These are phyloP conservation scores for Omphalea diandra DNA, from an alignment of 441 rosid genomes.

Conservation along the genomic window DNA sequence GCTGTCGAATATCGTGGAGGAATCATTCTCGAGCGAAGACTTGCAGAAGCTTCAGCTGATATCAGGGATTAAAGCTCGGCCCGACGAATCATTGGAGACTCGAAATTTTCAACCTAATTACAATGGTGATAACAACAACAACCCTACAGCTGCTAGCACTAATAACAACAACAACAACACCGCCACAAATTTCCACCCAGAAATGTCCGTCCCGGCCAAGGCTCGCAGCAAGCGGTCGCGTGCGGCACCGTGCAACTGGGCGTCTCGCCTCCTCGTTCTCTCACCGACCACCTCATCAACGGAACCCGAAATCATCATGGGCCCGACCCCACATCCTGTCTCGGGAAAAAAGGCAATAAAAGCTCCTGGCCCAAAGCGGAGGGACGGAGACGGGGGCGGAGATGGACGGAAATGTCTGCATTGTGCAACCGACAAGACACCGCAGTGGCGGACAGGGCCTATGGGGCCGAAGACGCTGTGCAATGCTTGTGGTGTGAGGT, in stretches of 20 bases:
- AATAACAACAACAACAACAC: conserved; percentile 15
- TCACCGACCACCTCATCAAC: conserved; percentile 37
- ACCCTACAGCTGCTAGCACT: neutral
- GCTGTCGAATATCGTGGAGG: conserved; percentile 93
- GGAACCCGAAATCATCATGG: conserved; percentile 31
- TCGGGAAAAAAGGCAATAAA: conserved; percentile 32
- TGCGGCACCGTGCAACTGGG: conserved; percentile 76
- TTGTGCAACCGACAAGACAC: conserved; percentile 90
- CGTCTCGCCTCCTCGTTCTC: conserved; percentile 67
- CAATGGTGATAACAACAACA: conserved; percentile 8
- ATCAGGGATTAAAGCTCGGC: conserved; percentile 58
- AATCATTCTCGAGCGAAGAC: conserved; percentile 91
- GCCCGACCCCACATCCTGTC: conserved; percentile 19
- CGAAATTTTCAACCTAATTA: conserved; percentile 31
- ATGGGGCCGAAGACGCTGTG: conserved; percentile 92
- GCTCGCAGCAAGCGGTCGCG: conserved; percentile 94
- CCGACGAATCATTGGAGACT: conserved; percentile 53
- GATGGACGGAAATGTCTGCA: conserved; percentile 69
- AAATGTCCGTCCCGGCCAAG: conserved; percentile 71
- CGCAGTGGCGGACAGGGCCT: conserved; percentile 97
- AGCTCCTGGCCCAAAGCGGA: conserved; percentile 29
- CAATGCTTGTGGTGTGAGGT: conserved; percentile 88
- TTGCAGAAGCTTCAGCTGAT: conserved; percentile 75
- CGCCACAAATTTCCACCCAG: conserved; percentile 43
- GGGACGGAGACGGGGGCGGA: conserved; percentile 25